phyloP scores from a whole-genome alignment of 257 asterid genomes.

The Solanum verrucosum region DNA sequence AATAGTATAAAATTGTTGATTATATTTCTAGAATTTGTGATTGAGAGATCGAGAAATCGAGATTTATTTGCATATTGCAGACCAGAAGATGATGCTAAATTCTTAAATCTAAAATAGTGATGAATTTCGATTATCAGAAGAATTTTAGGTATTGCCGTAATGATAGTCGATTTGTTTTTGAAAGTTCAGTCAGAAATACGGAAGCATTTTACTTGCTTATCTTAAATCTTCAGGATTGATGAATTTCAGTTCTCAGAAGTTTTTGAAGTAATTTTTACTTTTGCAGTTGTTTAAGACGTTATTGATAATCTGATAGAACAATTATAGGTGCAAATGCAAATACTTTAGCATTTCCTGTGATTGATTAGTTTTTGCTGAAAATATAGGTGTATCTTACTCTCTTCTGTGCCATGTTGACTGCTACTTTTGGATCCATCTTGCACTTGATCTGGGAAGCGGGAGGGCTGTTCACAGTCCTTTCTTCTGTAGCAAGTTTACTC shows the following conservation, averaged over 20 bases:
- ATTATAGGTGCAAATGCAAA: neutral
- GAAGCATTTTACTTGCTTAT: neutral
- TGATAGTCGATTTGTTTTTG: neutral
- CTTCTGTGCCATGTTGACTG: neutral
- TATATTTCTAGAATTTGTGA: neutral
- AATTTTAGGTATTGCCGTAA: neutral
- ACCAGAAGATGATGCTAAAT: neutral
- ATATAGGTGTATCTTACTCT: neutral
- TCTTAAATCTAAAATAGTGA: neutral
- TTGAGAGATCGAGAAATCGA: neutral
- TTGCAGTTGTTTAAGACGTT: neutral
- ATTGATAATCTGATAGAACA: neutral
- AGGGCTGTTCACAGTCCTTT: neutral
- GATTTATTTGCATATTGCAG: neutral
- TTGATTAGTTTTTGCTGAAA: neutral
- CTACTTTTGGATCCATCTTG: neutral
- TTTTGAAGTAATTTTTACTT: neutral
- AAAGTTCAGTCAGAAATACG: neutral
- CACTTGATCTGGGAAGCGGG: neutral
- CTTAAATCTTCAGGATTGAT: neutral
- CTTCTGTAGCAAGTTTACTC: neutral
- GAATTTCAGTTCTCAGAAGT: neutral
- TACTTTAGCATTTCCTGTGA: neutral
- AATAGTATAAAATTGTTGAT: neutral
- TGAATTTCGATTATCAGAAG: neutral